Evolutionary conservation across 1,284 basidiomycete genomes (phyloP).

Genomic region (Wallemia hederae): DNA sequence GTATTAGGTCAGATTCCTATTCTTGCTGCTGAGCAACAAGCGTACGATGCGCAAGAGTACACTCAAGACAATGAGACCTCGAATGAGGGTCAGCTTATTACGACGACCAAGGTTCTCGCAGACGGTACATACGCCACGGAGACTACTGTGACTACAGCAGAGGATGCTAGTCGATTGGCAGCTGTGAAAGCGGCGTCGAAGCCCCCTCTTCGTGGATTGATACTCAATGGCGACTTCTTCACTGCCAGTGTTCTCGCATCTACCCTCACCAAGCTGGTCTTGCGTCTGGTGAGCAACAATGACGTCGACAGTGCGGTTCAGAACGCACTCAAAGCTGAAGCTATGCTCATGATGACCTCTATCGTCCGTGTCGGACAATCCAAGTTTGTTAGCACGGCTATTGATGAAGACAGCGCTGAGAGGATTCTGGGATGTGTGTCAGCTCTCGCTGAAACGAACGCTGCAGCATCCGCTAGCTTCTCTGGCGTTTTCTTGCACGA

Average conservation of each 20-base stretch:
- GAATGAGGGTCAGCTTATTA: constrained; percentile 17
- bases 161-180: constrained; percentile 35
- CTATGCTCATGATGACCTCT: constrained; percentile 95
- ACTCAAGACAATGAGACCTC: constrained; percentile 11
- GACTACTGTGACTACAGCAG: constrained; percentile 50
- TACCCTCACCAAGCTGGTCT: constrained; percentile 68
- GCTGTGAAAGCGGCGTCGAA: constrained; percentile 60
- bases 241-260: constrained; percentile 70
- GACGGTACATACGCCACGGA: constrained; percentile 98
- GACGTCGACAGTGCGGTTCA: not conserved
- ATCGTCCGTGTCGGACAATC: constrained; percentile 90
- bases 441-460: constrained; percentile 32
- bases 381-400: constrained; percentile 69
- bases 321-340: constrained; percentile 19
- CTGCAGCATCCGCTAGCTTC: constrained; percentile 31
- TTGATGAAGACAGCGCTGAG: constrained; percentile 93
- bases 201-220: constrained; percentile 60
- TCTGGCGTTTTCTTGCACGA: constrained; percentile 74
- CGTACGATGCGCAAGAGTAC: constrained; percentile 23
- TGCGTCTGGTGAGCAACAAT: constrained; percentile 26
- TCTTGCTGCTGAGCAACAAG: constrained; percentile 50
- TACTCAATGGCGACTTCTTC: constrained; percentile 91
- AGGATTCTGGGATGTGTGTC: constrained; percentile 91
- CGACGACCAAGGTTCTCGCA: constrained; percentile 39
- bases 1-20: constrained; percentile 91